These are phyloP conservation scores for Aphanomyces astaci DNA, from an alignment of 352 stramenopile genomes.

Conservation along the genomic window DNA sequence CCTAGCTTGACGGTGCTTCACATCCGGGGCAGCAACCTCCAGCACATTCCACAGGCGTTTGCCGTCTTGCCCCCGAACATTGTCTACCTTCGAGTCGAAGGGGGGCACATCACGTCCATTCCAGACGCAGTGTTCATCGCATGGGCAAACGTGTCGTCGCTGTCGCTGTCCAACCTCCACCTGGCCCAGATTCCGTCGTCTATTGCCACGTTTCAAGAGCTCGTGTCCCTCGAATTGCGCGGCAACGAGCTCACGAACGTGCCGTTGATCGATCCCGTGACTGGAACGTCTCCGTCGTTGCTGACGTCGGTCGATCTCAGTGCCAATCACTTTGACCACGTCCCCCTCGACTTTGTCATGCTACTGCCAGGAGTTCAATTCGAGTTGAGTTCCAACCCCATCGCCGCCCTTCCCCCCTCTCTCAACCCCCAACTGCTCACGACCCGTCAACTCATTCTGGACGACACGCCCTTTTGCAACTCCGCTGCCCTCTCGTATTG, in stretches of 20 bases:
- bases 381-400: slow-evolving; percentile 10
- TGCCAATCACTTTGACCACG: neutral
- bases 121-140: neutral
- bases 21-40: neutral
- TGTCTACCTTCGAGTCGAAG: neutral
- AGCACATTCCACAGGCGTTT: neutral
- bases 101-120: neutral
- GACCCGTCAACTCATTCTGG: neutral
- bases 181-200: neutral
- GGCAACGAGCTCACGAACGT: neutral
- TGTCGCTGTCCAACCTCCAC: neutral
- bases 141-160: neutral
- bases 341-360: neutral
- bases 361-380: neutral
- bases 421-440: neutral
- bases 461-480: neutral
- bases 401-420: neutral
- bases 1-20: neutral
- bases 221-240: neutral
- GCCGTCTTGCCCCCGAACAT: neutral
- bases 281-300: neutral
- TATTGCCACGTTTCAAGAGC: neutral
- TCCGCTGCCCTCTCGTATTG: neutral
- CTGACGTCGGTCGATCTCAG: neutral
- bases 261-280: neutral